Percentiles rank a stretch among this genome's conserved stretches.
Conservation (phyloP, 2,329 filamentous ascomycete species). For the Simplicillium aogashimaense region DNA sequence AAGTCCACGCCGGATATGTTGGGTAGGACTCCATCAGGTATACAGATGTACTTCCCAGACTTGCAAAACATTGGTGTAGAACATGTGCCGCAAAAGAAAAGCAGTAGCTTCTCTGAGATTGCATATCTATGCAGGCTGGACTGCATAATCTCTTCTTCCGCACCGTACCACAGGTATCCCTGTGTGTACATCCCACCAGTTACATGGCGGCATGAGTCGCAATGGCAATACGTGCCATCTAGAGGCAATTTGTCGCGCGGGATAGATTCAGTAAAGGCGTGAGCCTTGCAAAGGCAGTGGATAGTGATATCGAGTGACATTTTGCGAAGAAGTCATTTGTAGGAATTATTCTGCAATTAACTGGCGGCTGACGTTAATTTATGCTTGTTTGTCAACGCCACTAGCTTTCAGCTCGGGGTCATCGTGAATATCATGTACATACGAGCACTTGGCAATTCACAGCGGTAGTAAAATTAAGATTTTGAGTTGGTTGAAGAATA, state of each 20-base stretch:
- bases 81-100: slow-evolving; percentile 33
- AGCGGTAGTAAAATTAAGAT: too few relatives aligned
- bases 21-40: slow-evolving; percentile 26
- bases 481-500: background rate
- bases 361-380: too few relatives aligned
- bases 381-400: too few relatives aligned
- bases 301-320: background rate
- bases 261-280: slow-evolving; percentile 26
- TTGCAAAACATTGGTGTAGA: slow-evolving; percentile 28
- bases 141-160: slow-evolving; percentile 12
- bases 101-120: slow-evolving; percentile 19
- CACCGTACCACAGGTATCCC: slow-evolving; percentile 25
- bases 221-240: slow-evolving; percentile 31
- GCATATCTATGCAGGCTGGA: slow-evolving; percentile 22
- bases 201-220: slow-evolving; percentile 34
- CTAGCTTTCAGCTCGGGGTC: too few relatives aligned
- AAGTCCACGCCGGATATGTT: slow-evolving; percentile 18
- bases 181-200: slow-evolving; percentile 32
- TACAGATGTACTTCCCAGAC: slow-evolving; percentile 10
- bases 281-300: slow-evolving; percentile 33
- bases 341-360: too few relatives aligned
- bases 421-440: too few relatives aligned
- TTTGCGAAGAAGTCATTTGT: too few relatives aligned
- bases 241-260: slow-evolving; percentile 28
- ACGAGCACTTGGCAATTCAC: too few relatives aligned